A percentile compares a stretch with the other conserved stretches of the same genome.
phyloP scores from a whole-genome alignment of 225 moss, liverwort and hornwort species.

The Polytrichum formosum region DNA sequence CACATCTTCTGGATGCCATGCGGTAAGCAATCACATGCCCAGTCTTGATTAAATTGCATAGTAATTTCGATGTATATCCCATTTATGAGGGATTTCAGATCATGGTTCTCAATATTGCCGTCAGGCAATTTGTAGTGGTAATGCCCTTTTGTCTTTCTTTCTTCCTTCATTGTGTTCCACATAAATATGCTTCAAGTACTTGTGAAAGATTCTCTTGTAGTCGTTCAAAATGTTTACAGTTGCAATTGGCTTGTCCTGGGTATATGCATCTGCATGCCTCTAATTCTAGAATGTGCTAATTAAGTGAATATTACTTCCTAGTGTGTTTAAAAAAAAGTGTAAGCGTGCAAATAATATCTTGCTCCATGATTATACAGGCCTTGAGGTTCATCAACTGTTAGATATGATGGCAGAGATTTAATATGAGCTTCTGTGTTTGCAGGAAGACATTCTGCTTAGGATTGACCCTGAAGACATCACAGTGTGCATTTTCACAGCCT shows the following conservation, averaged over 20 bases:
- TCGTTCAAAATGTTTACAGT: background rate
- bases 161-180: background rate
- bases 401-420: background rate
- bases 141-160: background rate
- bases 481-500: slow-evolving; percentile 91
- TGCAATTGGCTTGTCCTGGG: background rate
- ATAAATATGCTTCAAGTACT: background rate
- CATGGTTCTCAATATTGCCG: background rate
- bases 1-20: slow-evolving; percentile 84
- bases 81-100: background rate
- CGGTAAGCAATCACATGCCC: slow-evolving; percentile 38
- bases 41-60: background rate
- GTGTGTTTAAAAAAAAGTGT: background rate
- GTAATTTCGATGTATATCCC: background rate
- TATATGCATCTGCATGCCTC: background rate
- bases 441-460: slow-evolving; percentile 59
- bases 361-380: background rate
- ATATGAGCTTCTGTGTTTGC: slow-evolving; percentile 1
- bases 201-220: background rate
- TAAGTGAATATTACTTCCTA: background rate
- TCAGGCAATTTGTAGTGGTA: background rate
- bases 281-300: background rate
- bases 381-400: background rate
- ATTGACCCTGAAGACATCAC: slow-evolving; percentile 38
- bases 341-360: background rate